These are phyloP conservation scores for Sicyos edulis DNA, from an alignment of 306 rosid genomes.

Conservation along the genomic window DNA sequence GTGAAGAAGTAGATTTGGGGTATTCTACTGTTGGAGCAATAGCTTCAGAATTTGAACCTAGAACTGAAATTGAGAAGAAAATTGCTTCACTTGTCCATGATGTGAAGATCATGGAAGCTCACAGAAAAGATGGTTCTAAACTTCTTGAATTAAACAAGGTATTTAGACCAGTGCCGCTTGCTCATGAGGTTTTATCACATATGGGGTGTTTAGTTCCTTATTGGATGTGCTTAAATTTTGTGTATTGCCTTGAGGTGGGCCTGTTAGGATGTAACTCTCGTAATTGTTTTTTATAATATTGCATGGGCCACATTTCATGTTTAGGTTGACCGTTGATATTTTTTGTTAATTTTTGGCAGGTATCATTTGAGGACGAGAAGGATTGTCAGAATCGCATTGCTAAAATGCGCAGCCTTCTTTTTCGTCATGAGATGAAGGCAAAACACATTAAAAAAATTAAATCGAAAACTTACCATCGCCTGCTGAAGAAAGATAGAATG, in stretches of 20 bases:
- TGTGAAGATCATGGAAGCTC: conserved; percentile 64
- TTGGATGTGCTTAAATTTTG: conserved; percentile 1
- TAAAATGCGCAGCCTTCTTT: conserved; percentile 85
- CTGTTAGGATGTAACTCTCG: neutral
- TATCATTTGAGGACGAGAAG: conserved; percentile 67
- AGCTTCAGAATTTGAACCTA: conserved; percentile 79
- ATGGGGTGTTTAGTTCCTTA: too few species aligned
- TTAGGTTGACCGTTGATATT: neutral
- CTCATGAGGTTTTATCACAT: neutral
- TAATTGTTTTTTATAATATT: neutral
- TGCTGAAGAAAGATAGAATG: too few species aligned
- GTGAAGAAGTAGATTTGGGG: conserved; percentile 50
- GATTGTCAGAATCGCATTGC: conserved; percentile 74
- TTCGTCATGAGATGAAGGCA: conserved; percentile 68
- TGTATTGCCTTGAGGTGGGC: neutral
- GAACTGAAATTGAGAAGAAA: conserved; percentile 79
- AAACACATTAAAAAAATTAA: conserved; percentile 76
- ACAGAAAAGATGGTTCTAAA: conserved; percentile 65
- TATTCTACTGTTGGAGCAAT: conserved; percentile 84
- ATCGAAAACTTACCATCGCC: too few species aligned
- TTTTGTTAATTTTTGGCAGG: conserved; percentile 35
- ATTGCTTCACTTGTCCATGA: conserved; percentile 58
- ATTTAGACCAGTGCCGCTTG: neutral
- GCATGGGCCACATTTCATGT: neutral
- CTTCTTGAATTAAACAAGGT: conserved; percentile 85